Conservation (phyloP, 2,329 filamentous ascomycete species). For the Xylariaceae sp. region DNA sequence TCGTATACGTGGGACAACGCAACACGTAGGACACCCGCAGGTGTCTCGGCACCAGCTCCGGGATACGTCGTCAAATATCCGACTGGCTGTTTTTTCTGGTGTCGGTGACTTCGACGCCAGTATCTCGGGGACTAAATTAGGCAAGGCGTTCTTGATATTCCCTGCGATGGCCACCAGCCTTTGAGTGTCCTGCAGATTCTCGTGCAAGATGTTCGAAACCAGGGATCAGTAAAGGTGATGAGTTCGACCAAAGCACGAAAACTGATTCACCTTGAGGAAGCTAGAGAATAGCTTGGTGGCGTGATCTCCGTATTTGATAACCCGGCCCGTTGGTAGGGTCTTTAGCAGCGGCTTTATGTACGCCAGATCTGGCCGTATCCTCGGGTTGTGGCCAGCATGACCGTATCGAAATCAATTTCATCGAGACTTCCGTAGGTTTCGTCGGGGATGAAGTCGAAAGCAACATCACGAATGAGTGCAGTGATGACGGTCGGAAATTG, state of each 20-base stretch:
- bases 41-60: slow-evolving; percentile 12
- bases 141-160: neutral
- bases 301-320: slow-evolving; percentile 1
- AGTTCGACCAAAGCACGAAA: neutral
- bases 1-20: slow-evolving; percentile 12
- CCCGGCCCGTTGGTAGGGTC: slow-evolving; percentile 9
- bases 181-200: slow-evolving; percentile 2
- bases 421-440: slow-evolving; percentile 12
- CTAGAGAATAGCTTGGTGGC: slow-evolving; percentile 5
- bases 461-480: slow-evolving; percentile 11
- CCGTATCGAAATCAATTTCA: slow-evolving; percentile 11
- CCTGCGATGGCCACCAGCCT: slow-evolving; percentile 1
- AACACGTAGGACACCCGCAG: slow-evolving; percentile 9
- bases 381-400: slow-evolving; percentile 1
- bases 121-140: slow-evolving; percentile 12
- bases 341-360: slow-evolving; percentile 14
- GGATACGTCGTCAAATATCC: slow-evolving; percentile 10
- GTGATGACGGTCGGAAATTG: slow-evolving; percentile 7
- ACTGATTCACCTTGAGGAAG: slow-evolving; percentile 5
- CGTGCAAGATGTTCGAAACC: slow-evolving; percentile 1
- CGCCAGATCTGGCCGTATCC: slow-evolving; percentile 11
- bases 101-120: slow-evolving; percentile 8
- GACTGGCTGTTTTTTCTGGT: slow-evolving; percentile 9
- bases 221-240: neutral
- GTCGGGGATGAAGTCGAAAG: slow-evolving; percentile 11